Evolutionary conservation across 2,329 filamentous ascomycete genomes (phyloP), one percentile per base, ranked within the genome.

Genomic region (Neonectria hederae): DNA sequence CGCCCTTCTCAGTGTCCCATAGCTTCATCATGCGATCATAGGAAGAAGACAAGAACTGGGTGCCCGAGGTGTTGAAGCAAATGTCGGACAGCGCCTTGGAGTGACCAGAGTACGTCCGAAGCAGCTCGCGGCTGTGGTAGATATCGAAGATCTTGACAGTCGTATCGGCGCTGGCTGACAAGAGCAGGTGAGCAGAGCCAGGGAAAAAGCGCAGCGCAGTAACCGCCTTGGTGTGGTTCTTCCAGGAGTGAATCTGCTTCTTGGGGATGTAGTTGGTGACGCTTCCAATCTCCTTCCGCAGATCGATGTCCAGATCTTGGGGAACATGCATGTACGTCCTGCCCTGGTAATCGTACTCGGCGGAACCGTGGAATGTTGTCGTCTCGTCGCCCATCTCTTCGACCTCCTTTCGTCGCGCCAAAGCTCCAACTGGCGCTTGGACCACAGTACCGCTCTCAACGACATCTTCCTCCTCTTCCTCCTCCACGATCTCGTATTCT

Each of bases 251-350:
- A 51, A 98, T 85, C 72, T 96, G 85, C 82, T 97, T 98, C 85
- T 97, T 98, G 40, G 96, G 96, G 62, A 97, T 93, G 76, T 89
- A 99, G 78, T 97, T 98, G 76, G 94, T 94, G 76, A 88, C 80
- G 75, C 90, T 94, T 72, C 92, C 92, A 48, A 85, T 78, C 65
- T 97, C 93, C 80, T 96, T 97, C 68, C 86, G 87, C 72, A 99
- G 83, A 76, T 97, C 92, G 76, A 97, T 84, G 75, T 93, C 92
- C 80, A 97, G 82, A 77, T 97, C 94, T 77, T 93, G 94, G 4
- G 96, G 96, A 49, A 98, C 86, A 80, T 99, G 96, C 95, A 99
- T 97, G 78, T 97, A 99, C 35, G 95, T 97, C 69, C 96, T 86
- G 52, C 96, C 96, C 77, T 97, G 92, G 82, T 99, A 99, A 78